A percentile compares a stretch with the other conserved stretches of the same genome.
These are phyloP conservation scores for Colletotrichum orchidophilum DNA, from an alignment of 2,329 filamentous ascomycete genomes.

Conservation along the genomic window DNA sequence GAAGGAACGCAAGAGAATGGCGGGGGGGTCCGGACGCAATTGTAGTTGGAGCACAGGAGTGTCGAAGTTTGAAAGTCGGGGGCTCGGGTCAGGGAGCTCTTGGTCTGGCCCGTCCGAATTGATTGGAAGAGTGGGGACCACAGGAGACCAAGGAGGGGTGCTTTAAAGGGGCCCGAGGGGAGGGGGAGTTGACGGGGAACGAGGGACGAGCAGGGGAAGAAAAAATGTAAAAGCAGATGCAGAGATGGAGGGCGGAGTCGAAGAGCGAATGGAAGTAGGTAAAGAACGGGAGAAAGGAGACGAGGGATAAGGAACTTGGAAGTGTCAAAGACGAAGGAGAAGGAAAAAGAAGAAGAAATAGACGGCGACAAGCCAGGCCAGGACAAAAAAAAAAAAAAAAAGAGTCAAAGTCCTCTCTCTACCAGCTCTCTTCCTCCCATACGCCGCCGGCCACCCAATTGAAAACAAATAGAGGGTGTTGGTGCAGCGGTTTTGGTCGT, in stretches of 20 bases:
- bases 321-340: background rate
- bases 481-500: slow-evolving; percentile 20
- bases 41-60: slow-evolving; percentile 31
- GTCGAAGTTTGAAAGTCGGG: slow-evolving; percentile 28
- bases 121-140: slow-evolving; percentile 32
- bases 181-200: slow-evolving; percentile 19
- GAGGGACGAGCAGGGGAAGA: slow-evolving; percentile 20
- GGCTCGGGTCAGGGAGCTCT: slow-evolving; percentile 28
- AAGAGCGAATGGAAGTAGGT: background rate
- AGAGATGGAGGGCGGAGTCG: background rate
- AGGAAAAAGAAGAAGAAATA: slow-evolving; percentile 2
- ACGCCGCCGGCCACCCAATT: background rate
- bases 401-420: background rate
- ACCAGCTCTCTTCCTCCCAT: background rate
- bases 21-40: slow-evolving; percentile 31
- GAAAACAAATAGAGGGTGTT: background rate
- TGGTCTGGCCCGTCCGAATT: slow-evolving; percentile 32
- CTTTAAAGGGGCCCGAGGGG: background rate
- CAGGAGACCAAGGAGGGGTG: slow-evolving; percentile 11
- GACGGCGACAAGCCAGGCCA: background rate
- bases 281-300: background rate
- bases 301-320: background rate
- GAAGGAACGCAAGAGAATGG: slow-evolving; percentile 26
- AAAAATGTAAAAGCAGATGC: slow-evolving; percentile 17
- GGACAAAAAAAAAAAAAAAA: background rate